These are phyloP conservation scores for Pythium oligandrum DNA, from an alignment of 352 stramenopile genomes.

Conservation along the genomic window DNA sequence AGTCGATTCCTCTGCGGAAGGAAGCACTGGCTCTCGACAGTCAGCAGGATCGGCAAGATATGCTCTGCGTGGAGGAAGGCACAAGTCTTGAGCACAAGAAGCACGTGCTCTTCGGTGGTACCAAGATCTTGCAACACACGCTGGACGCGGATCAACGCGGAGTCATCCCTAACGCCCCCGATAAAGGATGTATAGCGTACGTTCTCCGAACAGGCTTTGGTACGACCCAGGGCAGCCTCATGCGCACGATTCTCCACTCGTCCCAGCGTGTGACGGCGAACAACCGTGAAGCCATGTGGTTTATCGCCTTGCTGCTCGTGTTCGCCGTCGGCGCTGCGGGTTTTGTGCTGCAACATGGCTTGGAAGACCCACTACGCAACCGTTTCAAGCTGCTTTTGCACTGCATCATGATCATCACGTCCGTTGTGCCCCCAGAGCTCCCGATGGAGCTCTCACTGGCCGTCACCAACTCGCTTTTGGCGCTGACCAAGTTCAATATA, in stretches of 20 bases:
- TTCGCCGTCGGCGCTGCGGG: constrained; percentile 86
- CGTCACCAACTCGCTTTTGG: constrained; percentile 91
- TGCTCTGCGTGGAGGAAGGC: constrained; percentile 25
- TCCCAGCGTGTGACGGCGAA: constrained; percentile 90
- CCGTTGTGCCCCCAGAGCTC: constrained; percentile 93
- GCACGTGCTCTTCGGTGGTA: constrained; percentile 81
- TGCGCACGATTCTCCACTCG: constrained; percentile 93
- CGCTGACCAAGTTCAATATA: constrained; percentile 84
- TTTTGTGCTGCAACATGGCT: constrained; percentile 72
- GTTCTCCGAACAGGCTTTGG: constrained; percentile 93
- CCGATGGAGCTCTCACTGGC: constrained; percentile 93
- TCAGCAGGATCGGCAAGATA: too few species aligned
- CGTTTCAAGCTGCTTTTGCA: constrained; percentile 91
- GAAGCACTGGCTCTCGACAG: constrained; percentile 31
- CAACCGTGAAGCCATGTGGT: constrained; percentile 89
- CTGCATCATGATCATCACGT: constrained; percentile 95
- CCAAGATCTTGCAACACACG: constrained; percentile 37
- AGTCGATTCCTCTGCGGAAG: constrained; percentile 93
- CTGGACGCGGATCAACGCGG: constrained; percentile 4
- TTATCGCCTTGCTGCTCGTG: constrained; percentile 89
- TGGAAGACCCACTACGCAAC: constrained; percentile 49
- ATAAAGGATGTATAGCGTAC: constrained; percentile 85
- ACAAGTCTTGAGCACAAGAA: constrained; percentile 35
- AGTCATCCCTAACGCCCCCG: constrained; percentile 36
- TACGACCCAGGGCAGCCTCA: constrained; percentile 91